Evolutionary conservation across 2,329 filamentous ascomycete genomes (phyloP).

Genomic region (Claviceps sp.): DNA sequence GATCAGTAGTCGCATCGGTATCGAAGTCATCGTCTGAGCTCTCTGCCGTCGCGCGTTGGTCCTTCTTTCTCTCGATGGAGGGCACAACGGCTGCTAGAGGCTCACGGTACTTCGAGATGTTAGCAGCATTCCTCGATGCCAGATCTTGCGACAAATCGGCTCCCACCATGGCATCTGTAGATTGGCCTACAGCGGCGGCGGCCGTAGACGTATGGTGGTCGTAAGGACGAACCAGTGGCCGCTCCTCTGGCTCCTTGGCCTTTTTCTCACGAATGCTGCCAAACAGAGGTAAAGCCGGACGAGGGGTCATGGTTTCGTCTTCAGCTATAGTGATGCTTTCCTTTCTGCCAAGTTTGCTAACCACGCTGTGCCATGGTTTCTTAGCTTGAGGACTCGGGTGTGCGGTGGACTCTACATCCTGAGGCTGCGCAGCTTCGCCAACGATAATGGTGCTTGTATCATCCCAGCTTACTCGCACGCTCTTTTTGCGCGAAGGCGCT

Average conservation of each 20-base stretch:
- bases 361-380: slow-evolving; percentile 38
- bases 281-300: slow-evolving; percentile 60
- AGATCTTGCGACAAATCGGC: slow-evolving; percentile 41
- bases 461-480: slow-evolving; percentile 66
- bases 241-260: slow-evolving; percentile 37
- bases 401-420: slow-evolving; percentile 26
- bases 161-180: slow-evolving; percentile 47
- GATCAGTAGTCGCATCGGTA: slow-evolving; percentile 7
- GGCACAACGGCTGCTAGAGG: slow-evolving; percentile 60
- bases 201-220: slow-evolving; percentile 21
- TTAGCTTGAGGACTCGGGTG: slow-evolving; percentile 22
- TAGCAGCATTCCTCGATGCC: slow-evolving; percentile 37
- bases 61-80: slow-evolving; percentile 52
- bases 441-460: slow-evolving; percentile 46
- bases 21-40: slow-evolving; percentile 20
- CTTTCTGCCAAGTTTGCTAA: slow-evolving; percentile 36
- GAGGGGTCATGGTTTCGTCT: slow-evolving; percentile 59
- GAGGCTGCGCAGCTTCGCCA: slow-evolving; percentile 29
- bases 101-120: slow-evolving; percentile 44
- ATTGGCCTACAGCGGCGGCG: slow-evolving; percentile 27
- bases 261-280: slow-evolving; percentile 59
- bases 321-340: slow-evolving; percentile 37
- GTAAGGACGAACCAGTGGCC: slow-evolving; percentile 42
- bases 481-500: slow-evolving; percentile 42
- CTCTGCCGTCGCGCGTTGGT: slow-evolving; percentile 36